Base-by-base conservation (phyloP, 2,329 filamentous ascomycete genomes). In the Penicillium rolfsii region DNA sequence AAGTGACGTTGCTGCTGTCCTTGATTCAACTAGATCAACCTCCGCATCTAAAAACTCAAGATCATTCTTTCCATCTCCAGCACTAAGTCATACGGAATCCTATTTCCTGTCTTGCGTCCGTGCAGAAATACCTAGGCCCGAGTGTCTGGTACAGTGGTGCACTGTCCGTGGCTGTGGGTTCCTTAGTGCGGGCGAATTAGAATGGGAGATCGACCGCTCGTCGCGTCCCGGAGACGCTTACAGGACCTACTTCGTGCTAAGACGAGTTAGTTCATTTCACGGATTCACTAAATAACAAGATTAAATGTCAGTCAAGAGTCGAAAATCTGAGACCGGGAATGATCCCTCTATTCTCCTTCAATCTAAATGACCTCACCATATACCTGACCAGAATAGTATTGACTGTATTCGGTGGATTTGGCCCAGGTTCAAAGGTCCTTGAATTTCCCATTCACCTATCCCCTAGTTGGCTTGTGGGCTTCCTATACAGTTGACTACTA, bases 91-190 rank as follows among this genome's bases (percentile, higher is more conserved):
- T n/a, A 30, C 24, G 45, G 45, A 26, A 48, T 48, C 7, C 45
- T 30, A 48, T 48, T 48, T 48, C 48, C 46, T 55, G 24, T 52
- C 33, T 46, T 35, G 28, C 40, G 49, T 49, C 58, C 30, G 50
- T 58, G 49, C 60, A 48, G 53, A 57, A 52, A 26, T 14, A 41
- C 19, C 16, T 26, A 56, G 58, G 55, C 59, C 66, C 67, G 65
- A 65, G 55, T 52, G 45, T 62, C 57, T 69, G 66, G 67, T 62
- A 63, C 59, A 59, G 61, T 16, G 52, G 59, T 64, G 61, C 60
- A 57, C 61, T 52, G 59, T 65, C 63, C 62, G 59, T 65, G 65
- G 64, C 61, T 58, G 60, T 66, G 65, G 66, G 52, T 65, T 62
- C 38, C 36, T 43, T 59, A 52, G 57, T 54, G 46, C 38, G 49